A percentile compares a stretch with the other conserved stretches of the same genome.
phyloP scores from a whole-genome alignment of 2,329 filamentous ascomycete genomes.

The Penicillium sp. region DNA sequence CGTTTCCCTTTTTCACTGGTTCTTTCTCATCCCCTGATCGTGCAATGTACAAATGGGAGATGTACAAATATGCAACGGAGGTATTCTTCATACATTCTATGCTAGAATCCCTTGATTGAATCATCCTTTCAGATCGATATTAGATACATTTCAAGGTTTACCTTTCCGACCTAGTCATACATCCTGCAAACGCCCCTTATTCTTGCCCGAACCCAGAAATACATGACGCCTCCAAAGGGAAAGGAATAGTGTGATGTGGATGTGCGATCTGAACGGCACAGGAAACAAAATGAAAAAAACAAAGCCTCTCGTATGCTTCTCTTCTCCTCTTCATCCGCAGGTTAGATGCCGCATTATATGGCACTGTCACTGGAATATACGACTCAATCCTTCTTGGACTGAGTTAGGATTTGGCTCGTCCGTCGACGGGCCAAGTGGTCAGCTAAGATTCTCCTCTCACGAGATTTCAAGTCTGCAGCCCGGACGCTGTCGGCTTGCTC shows the following conservation, averaged over 20 bases:
- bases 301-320: background rate
- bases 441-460: constrained; percentile 21
- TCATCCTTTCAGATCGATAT: background rate
- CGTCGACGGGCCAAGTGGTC: constrained; percentile 22
- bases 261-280: background rate
- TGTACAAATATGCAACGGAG: constrained; percentile 16
- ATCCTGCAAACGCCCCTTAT: constrained; percentile 1
- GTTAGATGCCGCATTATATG: constrained; percentile 30
- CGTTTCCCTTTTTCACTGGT: background rate
- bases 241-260: background rate
- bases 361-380: constrained; percentile 34
- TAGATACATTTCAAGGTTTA: background rate
- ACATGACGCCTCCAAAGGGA: background rate
- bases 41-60: constrained; percentile 21
- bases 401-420: constrained; percentile 28
- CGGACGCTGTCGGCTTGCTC: constrained; percentile 27
- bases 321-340: background rate
- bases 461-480: constrained; percentile 26
- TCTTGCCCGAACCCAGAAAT: background rate
- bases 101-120: background rate
- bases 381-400: constrained; percentile 23
- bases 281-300: background rate
- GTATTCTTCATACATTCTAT: background rate
- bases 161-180: background rate
- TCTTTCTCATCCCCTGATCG: constrained; percentile 5